phyloP scores from a whole-genome alignment of 768 basidiomycete genomes.

The Suillus americanus region DNA sequence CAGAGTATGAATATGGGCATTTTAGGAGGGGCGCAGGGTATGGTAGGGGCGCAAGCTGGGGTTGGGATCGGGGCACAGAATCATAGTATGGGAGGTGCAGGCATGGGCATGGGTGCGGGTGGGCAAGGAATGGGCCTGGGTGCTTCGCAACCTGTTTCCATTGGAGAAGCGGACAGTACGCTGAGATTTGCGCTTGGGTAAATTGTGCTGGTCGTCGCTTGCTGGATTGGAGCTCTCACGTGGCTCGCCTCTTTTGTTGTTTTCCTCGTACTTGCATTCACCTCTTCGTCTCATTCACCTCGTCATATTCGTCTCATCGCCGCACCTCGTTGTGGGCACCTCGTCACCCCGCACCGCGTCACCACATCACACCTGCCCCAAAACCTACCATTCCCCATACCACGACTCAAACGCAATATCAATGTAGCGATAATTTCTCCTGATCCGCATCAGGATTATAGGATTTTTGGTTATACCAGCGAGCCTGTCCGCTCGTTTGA shows the following conservation, averaged over 20 bases:
- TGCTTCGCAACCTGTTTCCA: slow-evolving; percentile 11
- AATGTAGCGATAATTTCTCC: slow-evolving; percentile 7
- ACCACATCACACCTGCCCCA: background rate
- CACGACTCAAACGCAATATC: background rate
- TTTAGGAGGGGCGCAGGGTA: background rate
- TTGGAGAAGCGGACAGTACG: slow-evolving; percentile 28
- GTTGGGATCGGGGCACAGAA: background rate
- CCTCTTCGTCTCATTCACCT: background rate
- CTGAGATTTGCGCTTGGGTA: slow-evolving; percentile 31
- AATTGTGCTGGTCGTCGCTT: slow-evolving; percentile 5
- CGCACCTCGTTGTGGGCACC: background rate
- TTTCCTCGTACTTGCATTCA: background rate
- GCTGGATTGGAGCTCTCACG: background rate
- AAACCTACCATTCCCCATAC: background rate
- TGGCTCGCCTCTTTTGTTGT: background rate
- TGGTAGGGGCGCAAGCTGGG: background rate
- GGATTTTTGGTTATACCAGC: slow-evolving; percentile 1
- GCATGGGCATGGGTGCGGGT: background rate
- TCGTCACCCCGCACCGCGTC: background rate
- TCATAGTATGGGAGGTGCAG: background rate
- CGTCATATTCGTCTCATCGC: background rate
- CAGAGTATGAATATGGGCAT: background rate
- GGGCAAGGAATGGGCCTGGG: slow-evolving; percentile 1
- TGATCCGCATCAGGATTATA: background rate
- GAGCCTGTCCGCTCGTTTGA: background rate